Evolutionary conservation across 371 early-diverging fungal species (phyloP), one percentile per base, ranked within the genome.

Genomic region (Lichtheimia hyalospora): DNA sequence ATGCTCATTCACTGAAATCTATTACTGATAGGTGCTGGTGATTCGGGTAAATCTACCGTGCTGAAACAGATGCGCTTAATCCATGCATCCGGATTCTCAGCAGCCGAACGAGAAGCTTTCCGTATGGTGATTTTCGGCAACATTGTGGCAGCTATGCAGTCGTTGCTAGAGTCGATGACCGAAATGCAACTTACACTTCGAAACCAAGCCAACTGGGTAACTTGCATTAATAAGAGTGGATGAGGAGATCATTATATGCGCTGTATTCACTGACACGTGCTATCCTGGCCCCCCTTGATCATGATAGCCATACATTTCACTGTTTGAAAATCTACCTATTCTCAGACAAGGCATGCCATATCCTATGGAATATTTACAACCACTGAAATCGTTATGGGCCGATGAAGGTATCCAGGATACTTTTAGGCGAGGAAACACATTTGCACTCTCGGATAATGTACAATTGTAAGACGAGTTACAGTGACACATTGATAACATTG

Each of bases 41-140:
- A 97, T 79, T 95, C 96, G 3, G 98, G 98, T 23, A 97, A 97
- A 75, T 91, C 92, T 55, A 97, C 98, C 20, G 92, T 97, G 27
- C 74, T 96, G 34, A 97, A 97, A 72, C 97, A 97, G 67, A 96
- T 97, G 96, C 88, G 91, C 71, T 76, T 96, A 27, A 95, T 97
- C 64, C 96, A 97, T 74, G 94, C 90, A 43, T 85, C 84, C 55
- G 96, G 96, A 7, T 97, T 94, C 74, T 84, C 85, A 53, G 62
- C 71, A 18, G 84, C 88, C 13, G 97, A 97, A 73, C 82, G 92
- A 51, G 90, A 91, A 57, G 86, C 90, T 8, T 96, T 92, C 81
- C 87, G 89, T 54, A 85, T 87, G 24, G 89, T 93, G 57, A 91
- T 97, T 34, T 93, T 93, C 70, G 82, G 86, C 41, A 97, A 97